Base-by-base conservation (phyloP, 768 basidiomycete genomes). In the Termitomyces sp. region DNA sequence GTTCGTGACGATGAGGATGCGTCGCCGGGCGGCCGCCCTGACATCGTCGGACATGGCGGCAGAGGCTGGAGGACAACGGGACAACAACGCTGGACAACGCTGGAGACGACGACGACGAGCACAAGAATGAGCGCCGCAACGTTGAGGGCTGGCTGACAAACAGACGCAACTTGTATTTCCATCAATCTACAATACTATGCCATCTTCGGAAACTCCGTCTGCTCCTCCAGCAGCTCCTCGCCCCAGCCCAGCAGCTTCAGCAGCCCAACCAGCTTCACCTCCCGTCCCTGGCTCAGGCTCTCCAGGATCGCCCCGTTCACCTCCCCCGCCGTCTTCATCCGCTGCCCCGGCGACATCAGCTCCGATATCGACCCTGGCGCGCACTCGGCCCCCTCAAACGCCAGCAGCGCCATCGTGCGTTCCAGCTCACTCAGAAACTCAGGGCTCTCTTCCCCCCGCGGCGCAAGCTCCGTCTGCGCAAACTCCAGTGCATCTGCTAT, bases 281-380 rank as follows among this genome's bases (percentile, higher is more conserved):
- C 92, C 68, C 89, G 90, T 0, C 94, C 93, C 66, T 98, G 92
- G 63, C 93, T 90, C 60, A 94, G 77, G 66, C 88, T 90, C 66
- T 94, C 92, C 67, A 99, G 74, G 55, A 99, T 96, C 33, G 96
- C 95, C 1, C 92, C 89, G 67, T 99, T 99, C 68, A 98, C 86
- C 74, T 96, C 93, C 22, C 90, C 87, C 1, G 95, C 95, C n/a
- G 95, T 96, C 74, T 89, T 90, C 83, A 92, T 82, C 51, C 96
- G 81, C 70, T 98, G 94, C 22, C 85, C 86, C 32, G 91, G 88
- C 30, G 88, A 87, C 67, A 98, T 72, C 54, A 98, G 76, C 55
- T 93, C 87, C 20, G 84, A 78, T 63, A 97, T 92, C 44, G 79
- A 79, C 26, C 80, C 64, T 24, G 92, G 90, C 38, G 80, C 79